Conservation (phyloP, 192 early-diverging fungal species). For the Gonapodya sp. region DNA sequence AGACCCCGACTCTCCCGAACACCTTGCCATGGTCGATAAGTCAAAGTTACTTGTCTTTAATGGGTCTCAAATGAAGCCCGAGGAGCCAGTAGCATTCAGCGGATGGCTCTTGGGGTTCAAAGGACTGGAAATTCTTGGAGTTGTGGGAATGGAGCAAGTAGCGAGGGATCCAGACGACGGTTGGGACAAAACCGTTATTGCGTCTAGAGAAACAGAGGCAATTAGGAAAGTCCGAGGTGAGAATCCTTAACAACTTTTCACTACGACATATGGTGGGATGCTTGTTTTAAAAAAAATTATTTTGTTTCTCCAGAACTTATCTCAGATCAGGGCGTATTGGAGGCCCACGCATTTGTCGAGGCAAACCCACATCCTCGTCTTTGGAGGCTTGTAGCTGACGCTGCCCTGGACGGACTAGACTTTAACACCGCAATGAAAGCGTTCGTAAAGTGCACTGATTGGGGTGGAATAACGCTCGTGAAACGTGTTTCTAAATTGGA, state of each 20-base stretch:
- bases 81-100: constrained; percentile 42
- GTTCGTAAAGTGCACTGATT: constrained; percentile 34
- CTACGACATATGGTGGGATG: too few relatives aligned
- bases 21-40: constrained; percentile 49
- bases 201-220: constrained; percentile 26
- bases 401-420: constrained; percentile 37
- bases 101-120: constrained; percentile 38
- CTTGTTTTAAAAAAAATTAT: constrained; percentile 7
- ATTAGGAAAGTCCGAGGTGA: neutral
- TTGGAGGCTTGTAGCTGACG: constrained; percentile 42
- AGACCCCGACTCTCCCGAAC: constrained; percentile 29
- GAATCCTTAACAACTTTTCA: neutral
- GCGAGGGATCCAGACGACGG: constrained; percentile 31
- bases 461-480: constrained; percentile 40
- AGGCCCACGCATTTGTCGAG: constrained; percentile 42
- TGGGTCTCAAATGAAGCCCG: constrained; percentile 29
- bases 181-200: constrained; percentile 10
- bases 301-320: constrained; percentile 28
- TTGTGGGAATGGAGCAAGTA: constrained; percentile 39
- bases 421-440: constrained; percentile 35
- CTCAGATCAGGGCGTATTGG: constrained; percentile 27
- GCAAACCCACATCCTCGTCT: constrained; percentile 38
- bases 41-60: constrained; percentile 43
- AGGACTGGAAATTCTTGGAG: constrained; percentile 38
- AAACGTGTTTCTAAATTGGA: constrained; percentile 38